Base-by-base conservation (phyloP, 2,329 filamentous ascomycete species). In the Penicillium sp. region DNA sequence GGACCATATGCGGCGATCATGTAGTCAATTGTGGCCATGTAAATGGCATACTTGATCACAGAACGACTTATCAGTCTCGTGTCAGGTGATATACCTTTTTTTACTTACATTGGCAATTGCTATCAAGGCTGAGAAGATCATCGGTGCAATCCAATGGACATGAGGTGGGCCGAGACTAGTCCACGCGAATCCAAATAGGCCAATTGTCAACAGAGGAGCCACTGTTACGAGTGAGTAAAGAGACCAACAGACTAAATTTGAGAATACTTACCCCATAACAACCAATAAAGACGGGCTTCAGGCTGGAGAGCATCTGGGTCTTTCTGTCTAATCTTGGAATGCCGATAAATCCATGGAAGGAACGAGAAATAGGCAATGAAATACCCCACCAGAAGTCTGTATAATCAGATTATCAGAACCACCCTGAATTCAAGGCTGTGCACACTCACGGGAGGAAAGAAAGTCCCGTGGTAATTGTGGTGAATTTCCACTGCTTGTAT, bases 11-110 rank as follows among this genome's bases (percentile, higher is more conserved):
- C 80, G 25, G 82, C 84, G 45, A 88, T 83, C 80, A 87, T 86
- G 70, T 87, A 88, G 67, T 88, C 85, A 62, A 88, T 85, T 1
- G 83, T 85, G 7, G 83, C 81, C 78, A 85, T 84, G 65, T 87
- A 86, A 35, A 85, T 84, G 16, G 68, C 64, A 50, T 68, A 74
- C 72, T 74, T 51, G 22, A 31, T 38, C 17, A 26, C 9, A 17
- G 16, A 19, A 14, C 31, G 31, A 19, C n/a, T 11, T 30, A 11
- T 40, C 9, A 26, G 8, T 6, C 8, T 17, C 14, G 9, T 31
- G 28, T 31, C 3, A 14, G 19, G 11, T 1, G 1, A 31, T 4
- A 28, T 10, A 4, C 3, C 11, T 6, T 2, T n/a, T 30, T 35
- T 52, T 37, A 70, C 73, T 61, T 73, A 80, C 71, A 61, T 88